These are phyloP conservation scores for Diospyros lotus DNA, from an alignment of 148 eudicot species.

Conservation along the genomic window DNA sequence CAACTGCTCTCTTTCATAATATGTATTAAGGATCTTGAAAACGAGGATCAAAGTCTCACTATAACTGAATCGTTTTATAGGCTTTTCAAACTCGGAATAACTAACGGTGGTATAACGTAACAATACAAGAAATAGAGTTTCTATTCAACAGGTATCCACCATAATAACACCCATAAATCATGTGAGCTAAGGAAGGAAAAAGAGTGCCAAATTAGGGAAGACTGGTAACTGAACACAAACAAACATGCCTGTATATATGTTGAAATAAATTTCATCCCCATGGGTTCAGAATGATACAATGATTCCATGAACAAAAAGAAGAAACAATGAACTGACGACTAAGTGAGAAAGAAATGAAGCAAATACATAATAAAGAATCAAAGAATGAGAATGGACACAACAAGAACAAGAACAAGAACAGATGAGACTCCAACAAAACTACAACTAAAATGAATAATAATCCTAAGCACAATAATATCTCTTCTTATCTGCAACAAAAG, in stretches of 20 bases:
- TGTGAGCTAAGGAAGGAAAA: neutral
- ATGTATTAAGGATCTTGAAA: too few relatives aligned
- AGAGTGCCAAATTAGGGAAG: neutral
- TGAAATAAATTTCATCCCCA: neutral
- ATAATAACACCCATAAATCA: neutral
- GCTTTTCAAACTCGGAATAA: too few relatives aligned
- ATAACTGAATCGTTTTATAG: too few relatives aligned
- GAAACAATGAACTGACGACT: neutral
- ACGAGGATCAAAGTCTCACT: too few relatives aligned
- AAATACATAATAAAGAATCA: conserved; percentile 20
- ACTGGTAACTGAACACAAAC: neutral
- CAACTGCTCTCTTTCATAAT: too few relatives aligned
- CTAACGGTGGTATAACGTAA: too few relatives aligned
- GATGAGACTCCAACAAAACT: conserved; percentile 12
- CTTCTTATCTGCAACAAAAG: conserved; percentile 63
- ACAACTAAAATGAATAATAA: neutral
- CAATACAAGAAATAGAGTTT: too few relatives aligned
- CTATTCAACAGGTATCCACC: too few relatives aligned
- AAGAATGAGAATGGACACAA: conserved; percentile 11
- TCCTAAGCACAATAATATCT: neutral
- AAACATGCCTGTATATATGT: neutral
- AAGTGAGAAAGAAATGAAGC: conserved; percentile 12
- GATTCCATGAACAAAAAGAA: neutral
- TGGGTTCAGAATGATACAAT: neutral
- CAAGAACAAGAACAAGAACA: neutral